Evolutionary conservation across 768 basidiomycete genomes (phyloP).

Genomic region (Tulasnella calospora): DNA sequence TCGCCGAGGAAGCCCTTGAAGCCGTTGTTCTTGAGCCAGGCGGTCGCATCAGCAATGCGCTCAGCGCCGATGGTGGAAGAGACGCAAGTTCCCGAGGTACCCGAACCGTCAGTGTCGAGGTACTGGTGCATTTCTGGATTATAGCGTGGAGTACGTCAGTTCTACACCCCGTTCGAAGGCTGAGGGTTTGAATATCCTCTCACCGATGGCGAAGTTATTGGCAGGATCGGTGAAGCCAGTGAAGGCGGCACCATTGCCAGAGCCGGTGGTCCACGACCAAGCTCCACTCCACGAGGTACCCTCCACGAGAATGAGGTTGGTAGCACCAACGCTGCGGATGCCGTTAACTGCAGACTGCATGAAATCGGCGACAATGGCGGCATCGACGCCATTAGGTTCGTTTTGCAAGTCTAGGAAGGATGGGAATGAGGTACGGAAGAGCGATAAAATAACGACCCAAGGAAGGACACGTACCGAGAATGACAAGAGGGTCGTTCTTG

Average conservation of each 20-base stretch:
- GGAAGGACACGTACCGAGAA: neutral
- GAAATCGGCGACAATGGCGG: constrained; percentile 49
- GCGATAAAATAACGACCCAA: neutral
- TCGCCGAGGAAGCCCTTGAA: constrained; percentile 63
- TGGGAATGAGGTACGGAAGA: neutral
- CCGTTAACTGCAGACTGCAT: constrained; percentile 64
- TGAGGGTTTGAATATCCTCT: constrained; percentile 24
- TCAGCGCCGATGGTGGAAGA: constrained; percentile 59
- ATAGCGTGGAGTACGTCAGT: neutral
- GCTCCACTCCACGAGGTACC: constrained; percentile 53
- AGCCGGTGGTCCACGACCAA: constrained; percentile 53
- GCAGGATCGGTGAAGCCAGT: constrained; percentile 52
- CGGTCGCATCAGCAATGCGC: constrained; percentile 52
- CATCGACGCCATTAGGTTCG: constrained; percentile 59
- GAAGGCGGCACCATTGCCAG: constrained; percentile 54
- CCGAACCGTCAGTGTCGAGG: constrained; percentile 59
- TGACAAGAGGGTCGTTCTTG: constrained; percentile 37
- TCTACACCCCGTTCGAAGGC: constrained; percentile 35
- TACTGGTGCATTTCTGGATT: constrained; percentile 62
- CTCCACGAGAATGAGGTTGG: constrained; percentile 42
- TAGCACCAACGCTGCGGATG: constrained; percentile 59
- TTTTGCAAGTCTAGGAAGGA: constrained; percentile 46
- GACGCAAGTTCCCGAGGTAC: constrained; percentile 50
- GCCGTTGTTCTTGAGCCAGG: constrained; percentile 56
- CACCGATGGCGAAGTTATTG: constrained; percentile 58